phyloP scores from a whole-genome alignment of 2,329 filamentous ascomycete species.

The Xylariaceae sp. region DNA sequence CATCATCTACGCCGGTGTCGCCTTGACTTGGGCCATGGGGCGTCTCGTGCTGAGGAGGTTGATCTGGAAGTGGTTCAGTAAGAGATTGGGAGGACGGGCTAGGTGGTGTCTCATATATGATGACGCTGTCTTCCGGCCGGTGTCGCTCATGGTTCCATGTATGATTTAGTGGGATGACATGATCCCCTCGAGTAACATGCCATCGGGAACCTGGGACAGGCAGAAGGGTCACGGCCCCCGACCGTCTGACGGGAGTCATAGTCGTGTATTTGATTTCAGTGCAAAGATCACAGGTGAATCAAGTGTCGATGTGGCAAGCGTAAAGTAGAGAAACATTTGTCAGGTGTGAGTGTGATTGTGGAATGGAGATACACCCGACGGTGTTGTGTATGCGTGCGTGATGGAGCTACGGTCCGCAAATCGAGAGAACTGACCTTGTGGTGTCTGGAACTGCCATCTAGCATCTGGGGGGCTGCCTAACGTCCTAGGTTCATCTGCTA shows the following conservation, averaged over 20 bases:
- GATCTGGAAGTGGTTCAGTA: constrained; percentile 15
- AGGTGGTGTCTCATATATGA: neutral
- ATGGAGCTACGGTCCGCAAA: neutral
- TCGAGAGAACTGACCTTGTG: constrained; percentile 19
- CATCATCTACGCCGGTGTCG: constrained; percentile 13
- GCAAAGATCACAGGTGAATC: neutral
- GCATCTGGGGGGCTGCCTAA: constrained; percentile 13
- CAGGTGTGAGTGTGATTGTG: constrained; percentile 8
- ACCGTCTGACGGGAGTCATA: neutral
- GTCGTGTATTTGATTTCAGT: neutral
- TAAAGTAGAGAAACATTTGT: neutral
- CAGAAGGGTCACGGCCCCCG: neutral
- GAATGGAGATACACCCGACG: neutral
- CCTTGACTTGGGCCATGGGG: constrained; percentile 6
- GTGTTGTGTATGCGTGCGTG: no score
- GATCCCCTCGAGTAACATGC: constrained; percentile 6
- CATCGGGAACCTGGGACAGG: neutral
- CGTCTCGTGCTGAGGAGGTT: neutral
- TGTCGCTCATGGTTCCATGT: neutral
- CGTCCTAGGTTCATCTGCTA: neutral
- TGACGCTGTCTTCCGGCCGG: constrained; percentile 4
- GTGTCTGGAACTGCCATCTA: constrained; percentile 25
- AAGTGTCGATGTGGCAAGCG: neutral
- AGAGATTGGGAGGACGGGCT: constrained; percentile 11
- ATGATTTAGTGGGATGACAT: neutral